Evolutionary conservation across 768 basidiomycete species (phyloP).

Genomic region (Gloeophyllum trabeum): DNA sequence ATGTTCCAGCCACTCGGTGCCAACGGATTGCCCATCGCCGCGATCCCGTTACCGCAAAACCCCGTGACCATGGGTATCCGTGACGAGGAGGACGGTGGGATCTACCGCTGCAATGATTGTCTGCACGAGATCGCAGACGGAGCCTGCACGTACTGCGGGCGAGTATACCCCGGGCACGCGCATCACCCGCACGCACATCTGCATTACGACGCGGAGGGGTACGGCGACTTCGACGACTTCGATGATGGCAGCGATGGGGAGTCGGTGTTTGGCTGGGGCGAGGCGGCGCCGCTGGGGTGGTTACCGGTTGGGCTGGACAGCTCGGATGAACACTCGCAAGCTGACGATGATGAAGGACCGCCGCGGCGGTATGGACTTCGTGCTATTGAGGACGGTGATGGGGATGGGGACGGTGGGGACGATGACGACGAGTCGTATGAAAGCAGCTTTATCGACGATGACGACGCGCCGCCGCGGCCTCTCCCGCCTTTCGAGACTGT

Average conservation of each 20-base stretch:
- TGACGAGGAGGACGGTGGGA: conserved; percentile 64
- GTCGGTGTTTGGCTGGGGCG: conserved; percentile 1
- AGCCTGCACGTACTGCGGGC: conserved; percentile 48
- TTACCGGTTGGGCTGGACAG: not conserved
- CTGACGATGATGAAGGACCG: conserved; percentile 17
- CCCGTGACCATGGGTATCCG: conserved; percentile 41
- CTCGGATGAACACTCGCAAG: not conserved
- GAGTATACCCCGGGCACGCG: conserved; percentile 45
- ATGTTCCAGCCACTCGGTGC: not conserved
- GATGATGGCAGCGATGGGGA: conserved; percentile 5
- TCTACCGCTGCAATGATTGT: conserved; percentile 69
- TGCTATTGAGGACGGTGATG: conserved; percentile 22
- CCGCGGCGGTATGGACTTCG: conserved; percentile 17
- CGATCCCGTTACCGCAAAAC: not conserved
- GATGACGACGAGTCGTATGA: conserved; percentile 30
- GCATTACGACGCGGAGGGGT: conserved; percentile 3
- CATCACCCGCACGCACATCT: conserved; percentile 6
- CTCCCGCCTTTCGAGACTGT: not conserved
- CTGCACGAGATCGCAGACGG: conserved; percentile 73
- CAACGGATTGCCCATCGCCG: not conserved
- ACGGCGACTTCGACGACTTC: conserved; percentile 4
- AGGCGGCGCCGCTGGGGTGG: not conserved
- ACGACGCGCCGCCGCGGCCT: conserved; percentile 1
- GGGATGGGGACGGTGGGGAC: conserved; percentile 11
- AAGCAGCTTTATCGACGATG: conserved; percentile 41